Base-by-base conservation (phyloP, 768 basidiomycete genomes). In the Kwoniella sp. region DNA sequence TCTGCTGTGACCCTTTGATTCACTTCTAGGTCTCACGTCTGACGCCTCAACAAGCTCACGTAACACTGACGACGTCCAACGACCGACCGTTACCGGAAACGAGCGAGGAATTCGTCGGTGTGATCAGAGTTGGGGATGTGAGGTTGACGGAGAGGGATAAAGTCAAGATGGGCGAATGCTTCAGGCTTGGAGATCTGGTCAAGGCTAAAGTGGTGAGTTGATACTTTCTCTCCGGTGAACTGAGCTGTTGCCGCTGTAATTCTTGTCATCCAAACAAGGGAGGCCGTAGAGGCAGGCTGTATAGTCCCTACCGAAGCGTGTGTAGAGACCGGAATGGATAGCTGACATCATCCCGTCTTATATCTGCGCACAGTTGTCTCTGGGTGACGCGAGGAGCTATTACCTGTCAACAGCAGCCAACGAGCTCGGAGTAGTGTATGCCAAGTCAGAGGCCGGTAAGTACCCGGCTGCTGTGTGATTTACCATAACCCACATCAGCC, bases 381-480 rank as follows among this genome's bases (percentile, higher is more conserved):
- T 82, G 22, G 81, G 81, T 26, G 81, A 82, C 61, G 81, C 81
- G 1, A 61, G 81, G 31, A 77, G 73, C n/a, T 82, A 82, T 65
- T 82, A 81, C 63, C 70, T 82, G 17, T 79, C 79, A 1, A 82
- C 81, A 29, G 79, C 81, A 2, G 71, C 78, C 12, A 82, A 82
- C 55, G 79, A 82, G 37, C 69, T 81, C 4, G 81, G 81, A 4
- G 81, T 82, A 2, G 63, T 82, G 22, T 77, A 74, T 30, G 81
- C 73, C 4, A 75, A 66, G 2, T 81, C 80, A 1, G 80, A 80
- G 67, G 67, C 73, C 13, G 81, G 80, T 79, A 23, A 63, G 76
- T 70, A 22, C 1, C 17, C 34, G 12, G 20, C 45, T 25, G 31
- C 34, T 38, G 2, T n/a, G 38, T 5, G n/a, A n/a, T n/a, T n/a